A percentile compares a stretch with the other conserved stretches of the same genome.
phyloP scores from a whole-genome alignment of 768 basidiomycete species.

The Kwoniella europaea region DNA sequence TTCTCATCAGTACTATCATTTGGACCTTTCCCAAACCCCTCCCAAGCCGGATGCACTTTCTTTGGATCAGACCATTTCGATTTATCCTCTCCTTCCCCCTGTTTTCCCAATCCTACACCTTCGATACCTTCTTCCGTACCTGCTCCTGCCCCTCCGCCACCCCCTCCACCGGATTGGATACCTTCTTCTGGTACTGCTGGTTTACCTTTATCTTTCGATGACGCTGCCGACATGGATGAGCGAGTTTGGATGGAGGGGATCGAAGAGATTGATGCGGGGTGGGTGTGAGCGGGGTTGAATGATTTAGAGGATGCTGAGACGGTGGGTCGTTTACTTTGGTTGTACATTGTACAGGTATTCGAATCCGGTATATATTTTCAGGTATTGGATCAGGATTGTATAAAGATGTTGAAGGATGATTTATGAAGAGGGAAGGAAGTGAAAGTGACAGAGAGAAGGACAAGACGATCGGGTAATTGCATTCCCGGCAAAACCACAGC shows the following conservation, averaged over 20 bases:
- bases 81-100: conserved; percentile 1
- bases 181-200: conserved; percentile 21
- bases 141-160: conserved; percentile 33
- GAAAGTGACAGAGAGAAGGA: background rate
- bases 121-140: conserved; percentile 25
- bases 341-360: conserved; percentile 10
- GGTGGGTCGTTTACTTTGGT: conserved; percentile 19
- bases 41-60: conserved; percentile 44
- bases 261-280: conserved; percentile 30
- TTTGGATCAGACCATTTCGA: conserved; percentile 35
- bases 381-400: background rate
- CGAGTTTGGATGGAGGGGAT: conserved; percentile 20
- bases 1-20: background rate
- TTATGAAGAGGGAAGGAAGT: background rate
- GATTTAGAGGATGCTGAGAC: background rate
- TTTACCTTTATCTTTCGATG: background rate
- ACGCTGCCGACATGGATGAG: conserved; percentile 9
- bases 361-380: background rate
- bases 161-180: conserved; percentile 28
- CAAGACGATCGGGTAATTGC: conserved; percentile 1
- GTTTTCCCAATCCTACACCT: conserved; percentile 5
- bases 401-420: background rate
- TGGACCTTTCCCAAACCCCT: conserved; percentile 28
- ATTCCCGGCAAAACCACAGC: conserved; percentile 3
- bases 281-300: conserved; percentile 27